Conservation (phyloP, 805 yeast genomes). For the Monosporozyma solicola region DNA sequence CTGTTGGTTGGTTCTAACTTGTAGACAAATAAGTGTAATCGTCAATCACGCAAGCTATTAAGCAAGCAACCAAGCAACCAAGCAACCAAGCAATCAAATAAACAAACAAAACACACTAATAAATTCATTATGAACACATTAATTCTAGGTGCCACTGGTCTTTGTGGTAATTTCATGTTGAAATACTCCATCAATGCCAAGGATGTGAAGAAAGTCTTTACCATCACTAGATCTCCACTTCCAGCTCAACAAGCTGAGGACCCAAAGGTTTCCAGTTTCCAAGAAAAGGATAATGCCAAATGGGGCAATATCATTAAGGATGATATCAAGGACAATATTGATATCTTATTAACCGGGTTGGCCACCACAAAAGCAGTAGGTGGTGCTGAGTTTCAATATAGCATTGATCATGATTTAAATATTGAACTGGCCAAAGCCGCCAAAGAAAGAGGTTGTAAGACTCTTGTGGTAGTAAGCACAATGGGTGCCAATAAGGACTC, state of each 20-base stretch:
- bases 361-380: conserved; percentile 71
- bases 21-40: no score
- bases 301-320: conserved; percentile 40
- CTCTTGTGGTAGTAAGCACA: conserved; percentile 60
- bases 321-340: conserved; percentile 20
- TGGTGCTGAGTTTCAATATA: conserved; percentile 62
- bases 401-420: conserved; percentile 70
- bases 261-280: conserved; percentile 31
- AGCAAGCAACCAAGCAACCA: no score
- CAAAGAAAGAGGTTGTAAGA: conserved; percentile 54
- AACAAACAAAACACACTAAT: background rate
- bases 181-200: conserved; percentile 34
- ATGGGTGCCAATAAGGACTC: conserved; percentile 55
- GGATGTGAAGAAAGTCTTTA: conserved; percentile 33
- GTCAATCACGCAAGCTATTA: background rate
- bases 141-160: conserved; percentile 69
- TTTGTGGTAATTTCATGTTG: conserved; percentile 56
- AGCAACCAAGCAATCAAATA: background rate
- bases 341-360: conserved; percentile 51
- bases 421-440: conserved; percentile 64
- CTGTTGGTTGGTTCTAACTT: no score
- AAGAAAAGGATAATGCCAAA: conserved; percentile 38
- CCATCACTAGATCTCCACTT: conserved; percentile 46
- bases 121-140: conserved; percentile 23
- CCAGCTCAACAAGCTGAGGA: conserved; percentile 9